Percentiles rank a stretch among this genome's conserved stretches.
These are phyloP conservation scores for Globisporangium sylvaticum DNA, from an alignment of 352 stramenopile species.

Conservation along the genomic window DNA sequence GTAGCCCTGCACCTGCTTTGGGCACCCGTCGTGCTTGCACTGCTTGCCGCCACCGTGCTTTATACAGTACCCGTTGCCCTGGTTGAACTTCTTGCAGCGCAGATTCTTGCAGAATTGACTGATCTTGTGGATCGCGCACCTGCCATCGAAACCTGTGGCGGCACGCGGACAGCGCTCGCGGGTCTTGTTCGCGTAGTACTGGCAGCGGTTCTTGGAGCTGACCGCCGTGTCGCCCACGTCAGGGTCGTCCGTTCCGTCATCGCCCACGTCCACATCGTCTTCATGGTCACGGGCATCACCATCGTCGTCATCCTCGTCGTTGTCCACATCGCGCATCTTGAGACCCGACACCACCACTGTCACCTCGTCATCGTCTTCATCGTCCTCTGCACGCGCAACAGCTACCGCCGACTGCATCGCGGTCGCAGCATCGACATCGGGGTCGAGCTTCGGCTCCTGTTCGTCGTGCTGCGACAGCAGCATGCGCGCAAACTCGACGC, in stretches of 20 bases:
- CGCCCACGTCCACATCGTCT: conserved; percentile 16
- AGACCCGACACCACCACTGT: conserved; percentile 7
- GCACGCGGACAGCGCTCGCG: conserved; percentile 57
- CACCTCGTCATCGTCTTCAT: background rate
- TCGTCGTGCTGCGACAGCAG: conserved; percentile 67
- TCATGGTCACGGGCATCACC: background rate
- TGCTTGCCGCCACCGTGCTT: conserved; percentile 83
- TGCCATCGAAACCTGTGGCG: conserved; percentile 65
- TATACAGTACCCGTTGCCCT: conserved; percentile 83
- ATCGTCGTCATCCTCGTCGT: conserved; percentile 12
- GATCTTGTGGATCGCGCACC: conserved; percentile 77
- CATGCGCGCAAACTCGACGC: conserved; percentile 66
- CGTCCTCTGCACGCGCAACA: conserved; percentile 16
- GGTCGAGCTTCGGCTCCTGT: conserved; percentile 26
- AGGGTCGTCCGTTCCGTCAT: conserved; percentile 16
- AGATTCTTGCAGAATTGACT: conserved; percentile 81
- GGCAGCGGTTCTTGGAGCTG: conserved; percentile 43
- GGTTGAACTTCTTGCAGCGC: conserved; percentile 82
- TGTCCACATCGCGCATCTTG: conserved; percentile 6
- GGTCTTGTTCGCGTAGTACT: conserved; percentile 66
- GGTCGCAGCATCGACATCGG: background rate
- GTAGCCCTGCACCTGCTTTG: conserved; percentile 82
- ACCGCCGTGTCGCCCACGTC: conserved; percentile 21
- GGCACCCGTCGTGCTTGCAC: conserved; percentile 73
- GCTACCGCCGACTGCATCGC: conserved; percentile 5